Base-by-base conservation (phyloP, 768 basidiomycete genomes). In the Kwoniella botswanensis region DNA sequence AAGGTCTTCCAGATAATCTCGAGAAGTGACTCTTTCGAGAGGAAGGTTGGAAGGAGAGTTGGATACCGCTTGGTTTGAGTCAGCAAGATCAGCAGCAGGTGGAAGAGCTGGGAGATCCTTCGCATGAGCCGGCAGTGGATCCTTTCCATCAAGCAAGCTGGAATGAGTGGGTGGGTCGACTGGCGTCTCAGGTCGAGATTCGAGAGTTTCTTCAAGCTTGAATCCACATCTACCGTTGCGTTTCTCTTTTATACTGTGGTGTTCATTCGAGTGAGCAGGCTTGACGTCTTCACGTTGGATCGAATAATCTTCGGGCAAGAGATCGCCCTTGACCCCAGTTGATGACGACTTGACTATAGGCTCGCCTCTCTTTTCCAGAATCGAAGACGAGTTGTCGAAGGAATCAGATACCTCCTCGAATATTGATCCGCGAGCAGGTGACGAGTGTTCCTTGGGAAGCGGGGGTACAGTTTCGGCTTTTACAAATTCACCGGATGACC, bases 221-320 rank as follows among this genome's bases (percentile, higher is more conserved):
- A 71, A 52, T 21, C 71, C 71, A 63, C 55, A 71, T 43, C 35
- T 64, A 15, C 63, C 46, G 63, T 1, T 64, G 22, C 21, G 1
- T n/a, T n/a, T 24, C 35, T 59, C 29, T 2, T n/a, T 41, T 13
- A 2, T 0, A 22, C 9, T 35, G 10, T 59, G 3, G 11, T 13
- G 29, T n/a, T 21, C 10, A 3, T 59, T 12, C 1, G 13, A 2
- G 13, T 13, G 0, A 6, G 18, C 46, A 50, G 10, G 5, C 18
- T 50, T 18, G 12, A 50, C 12, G 0, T 50, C 12, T 11, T 50
- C 46, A 0, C 13, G 46, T 50, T 11, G 46, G 17, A 18, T 18
- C 1, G 2, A 15, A 18, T 13, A 2, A 50, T 50, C 6, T 13
- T 50, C 12, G 46, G 12, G 5, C 3, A 15, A 50, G 46, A 18